Evolutionary conservation across 441 rosid species (phyloP).

Genomic region (Arabidopsis hybrid): DNA sequence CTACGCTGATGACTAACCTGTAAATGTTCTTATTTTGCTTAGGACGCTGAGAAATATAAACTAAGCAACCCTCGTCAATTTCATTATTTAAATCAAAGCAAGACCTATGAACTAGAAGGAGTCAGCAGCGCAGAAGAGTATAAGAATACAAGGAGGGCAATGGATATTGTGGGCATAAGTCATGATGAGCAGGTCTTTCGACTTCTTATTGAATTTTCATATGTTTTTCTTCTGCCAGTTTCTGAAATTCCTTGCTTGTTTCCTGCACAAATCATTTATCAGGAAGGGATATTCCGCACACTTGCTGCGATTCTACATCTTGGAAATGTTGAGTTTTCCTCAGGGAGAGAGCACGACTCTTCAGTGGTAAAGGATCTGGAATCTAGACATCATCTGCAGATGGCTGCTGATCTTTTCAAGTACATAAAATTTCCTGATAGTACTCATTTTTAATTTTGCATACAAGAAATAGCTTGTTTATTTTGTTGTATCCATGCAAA

Average conservation of each 20-base stretch:
- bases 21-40: constrained; percentile 22
- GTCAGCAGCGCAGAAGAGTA: constrained; percentile 86
- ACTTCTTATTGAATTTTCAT: constrained; percentile 27
- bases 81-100: constrained; percentile 93
- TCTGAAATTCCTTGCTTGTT: constrained; percentile 30
- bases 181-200: constrained; percentile 77
- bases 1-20: constrained; percentile 25
- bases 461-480: constrained; percentile 27
- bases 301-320: constrained; percentile 95
- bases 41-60: constrained; percentile 87
- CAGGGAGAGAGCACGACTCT: constrained; percentile 96
- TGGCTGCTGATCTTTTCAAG: constrained; percentile 92
- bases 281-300: constrained; percentile 94
- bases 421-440: constrained; percentile 46
- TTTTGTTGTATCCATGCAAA: constrained; percentile 27
- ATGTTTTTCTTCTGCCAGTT: constrained; percentile 29
- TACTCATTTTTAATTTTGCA: constrained; percentile 26
- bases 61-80: constrained; percentile 78
- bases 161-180: constrained; percentile 91
- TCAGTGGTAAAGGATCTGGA: constrained; percentile 79
- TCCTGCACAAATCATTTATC: constrained; percentile 34
- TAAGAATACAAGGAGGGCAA: constrained; percentile 83
- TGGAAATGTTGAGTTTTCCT: constrained; percentile 91
- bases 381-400: constrained; percentile 81
- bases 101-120: constrained; percentile 82